Percentiles rank a stretch among this genome's conserved stretches.
Evolutionary conservation across 2,329 filamentous ascomycete genomes (phyloP).

Genomic region (Calonectria hongkongensis): DNA sequence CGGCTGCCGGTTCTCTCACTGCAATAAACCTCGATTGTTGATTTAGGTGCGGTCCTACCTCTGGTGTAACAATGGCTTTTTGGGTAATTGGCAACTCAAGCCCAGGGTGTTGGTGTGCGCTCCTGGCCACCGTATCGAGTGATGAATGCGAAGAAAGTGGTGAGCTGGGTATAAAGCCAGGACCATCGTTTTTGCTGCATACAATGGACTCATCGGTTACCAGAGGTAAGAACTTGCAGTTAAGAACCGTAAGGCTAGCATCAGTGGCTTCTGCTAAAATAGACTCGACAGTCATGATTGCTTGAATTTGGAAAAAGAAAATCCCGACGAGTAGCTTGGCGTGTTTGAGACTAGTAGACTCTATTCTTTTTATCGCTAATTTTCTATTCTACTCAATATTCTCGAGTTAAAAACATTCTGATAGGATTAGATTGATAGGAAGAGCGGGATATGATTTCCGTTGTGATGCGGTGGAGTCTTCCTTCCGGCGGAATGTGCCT

Average conservation of each 20-base stretch:
- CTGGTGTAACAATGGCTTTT: slow-evolving; percentile 17
- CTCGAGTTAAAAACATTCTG: not conserved
- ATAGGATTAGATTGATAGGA: not conserved
- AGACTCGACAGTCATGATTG: not conserved
- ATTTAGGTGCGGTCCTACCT: not conserved
- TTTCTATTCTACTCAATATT: not conserved
- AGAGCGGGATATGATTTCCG: slow-evolving; percentile 4
- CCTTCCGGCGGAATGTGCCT: not conserved
- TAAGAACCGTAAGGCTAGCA: not conserved
- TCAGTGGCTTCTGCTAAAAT: not conserved
- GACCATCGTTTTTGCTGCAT: not conserved
- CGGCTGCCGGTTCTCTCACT: not conserved
- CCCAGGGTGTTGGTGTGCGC: not conserved
- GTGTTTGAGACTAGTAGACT: not conserved
- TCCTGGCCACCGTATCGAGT: not conserved
- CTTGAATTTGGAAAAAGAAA: too few relatives aligned
- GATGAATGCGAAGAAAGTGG: not conserved
- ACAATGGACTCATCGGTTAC: not conserved
- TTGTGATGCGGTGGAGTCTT: not conserved
- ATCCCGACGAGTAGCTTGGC: too few relatives aligned
- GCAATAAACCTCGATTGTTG: not conserved
- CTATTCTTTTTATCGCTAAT: not conserved
- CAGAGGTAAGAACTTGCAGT: not conserved
- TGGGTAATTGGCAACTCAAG: not conserved
- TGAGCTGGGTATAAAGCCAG: not conserved